phyloP scores from a whole-genome alignment of 257 asterid species.

The Petrea volubilis region DNA sequence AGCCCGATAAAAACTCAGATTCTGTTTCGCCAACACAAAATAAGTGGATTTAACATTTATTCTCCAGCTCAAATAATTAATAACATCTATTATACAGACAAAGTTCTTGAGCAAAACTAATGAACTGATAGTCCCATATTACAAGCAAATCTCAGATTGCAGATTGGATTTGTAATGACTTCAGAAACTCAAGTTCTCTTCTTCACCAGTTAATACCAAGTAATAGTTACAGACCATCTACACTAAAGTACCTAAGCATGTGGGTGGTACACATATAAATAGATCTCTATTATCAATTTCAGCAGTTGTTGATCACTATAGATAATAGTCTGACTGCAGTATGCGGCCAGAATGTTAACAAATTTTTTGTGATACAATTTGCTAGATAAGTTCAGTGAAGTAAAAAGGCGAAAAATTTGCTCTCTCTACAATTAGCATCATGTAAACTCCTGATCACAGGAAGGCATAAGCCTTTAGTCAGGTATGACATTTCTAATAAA shows the following conservation, averaged over 20 bases:
- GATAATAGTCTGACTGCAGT: neutral
- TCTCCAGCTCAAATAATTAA: neutral
- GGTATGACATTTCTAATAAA: neutral
- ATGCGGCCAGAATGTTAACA: neutral
- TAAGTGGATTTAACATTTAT: neutral
- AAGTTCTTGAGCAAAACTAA: neutral
- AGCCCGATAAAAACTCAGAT: neutral
- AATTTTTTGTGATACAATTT: neutral
- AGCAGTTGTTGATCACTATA: neutral
- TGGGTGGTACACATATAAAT: too few relatives aligned
- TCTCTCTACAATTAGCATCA: neutral
- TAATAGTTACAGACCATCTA: too few relatives aligned
- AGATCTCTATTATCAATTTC: too few relatives aligned
- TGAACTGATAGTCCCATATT: neutral
- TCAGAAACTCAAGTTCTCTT: neutral
- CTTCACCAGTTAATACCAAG: too few relatives aligned
- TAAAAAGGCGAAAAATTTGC: neutral
- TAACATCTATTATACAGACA: neutral
- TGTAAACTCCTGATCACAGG: neutral
- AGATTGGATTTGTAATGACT: neutral
- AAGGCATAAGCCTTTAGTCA: neutral
- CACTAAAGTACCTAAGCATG: too few relatives aligned
- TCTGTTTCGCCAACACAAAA: neutral
- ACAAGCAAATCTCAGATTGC: neutral
- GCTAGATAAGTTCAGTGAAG: neutral